Evolutionary conservation across 805 yeast genomes (phyloP), one percentile per base, ranked within the genome.

Genomic region (Alloascoidea africana): DNA sequence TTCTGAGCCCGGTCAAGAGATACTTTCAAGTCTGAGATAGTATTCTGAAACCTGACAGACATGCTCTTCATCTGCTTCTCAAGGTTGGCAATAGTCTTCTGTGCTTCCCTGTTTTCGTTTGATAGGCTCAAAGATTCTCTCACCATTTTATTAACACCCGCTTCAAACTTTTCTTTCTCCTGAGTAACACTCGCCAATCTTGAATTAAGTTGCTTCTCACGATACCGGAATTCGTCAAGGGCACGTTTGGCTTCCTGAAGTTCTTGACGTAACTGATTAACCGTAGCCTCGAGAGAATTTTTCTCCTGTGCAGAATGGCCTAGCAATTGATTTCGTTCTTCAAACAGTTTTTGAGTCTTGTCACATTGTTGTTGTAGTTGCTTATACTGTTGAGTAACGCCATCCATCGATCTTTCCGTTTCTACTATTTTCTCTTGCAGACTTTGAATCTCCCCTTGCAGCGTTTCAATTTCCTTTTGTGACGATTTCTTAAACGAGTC

Each of bases 81-180:
- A 34, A 66, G 42, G 3, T 45, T 48, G 32, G 62, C 64, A 13
- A 70, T 54, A 5, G 55, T 54, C 17, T 60, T 59, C 34, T 68
- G 74, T 4, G 66, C 47, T 0, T 68, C 66, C 2, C 68, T 73
- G 41, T 76, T 76, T 23, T 73, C 73, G 39, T 70, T 72, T 0
- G 74, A 66, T 33, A 85, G 59, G 36, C 68, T 68, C 54, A 84
- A 70, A 18, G 87, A 59, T 44, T 87, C 97, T 32, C 89, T 63
- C 39, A 78, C 80, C 94, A 87, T 82, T 46, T 85, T 86, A 51
- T 86, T 86, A 37, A 87, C 77, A 3, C 94, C 96, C 41, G 73
- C 77, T 48, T 87, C 96, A 1, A 89, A 81, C 44, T 70, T 76
- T 17, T 64, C 63, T 46, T 73, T 78, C 8, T 66, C 68, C 5